These are phyloP conservation scores for Taiozyma sp. DNA, from an alignment of 1,139 yeast genomes.

Conservation along the genomic window DNA sequence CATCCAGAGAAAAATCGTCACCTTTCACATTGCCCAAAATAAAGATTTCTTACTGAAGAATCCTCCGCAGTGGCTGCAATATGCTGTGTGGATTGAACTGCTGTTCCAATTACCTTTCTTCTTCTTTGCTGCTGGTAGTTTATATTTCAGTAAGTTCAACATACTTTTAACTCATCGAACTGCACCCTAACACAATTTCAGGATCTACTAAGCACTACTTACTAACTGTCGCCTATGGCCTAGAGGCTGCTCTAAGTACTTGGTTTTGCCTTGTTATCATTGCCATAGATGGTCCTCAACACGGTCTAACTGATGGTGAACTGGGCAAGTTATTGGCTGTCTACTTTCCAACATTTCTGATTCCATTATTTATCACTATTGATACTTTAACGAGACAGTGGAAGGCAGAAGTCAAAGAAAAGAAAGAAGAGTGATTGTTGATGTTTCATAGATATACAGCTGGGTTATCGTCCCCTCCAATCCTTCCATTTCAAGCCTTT, in stretches of 20 bases:
- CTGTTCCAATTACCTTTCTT: conserved; percentile 77
- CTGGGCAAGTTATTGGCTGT: conserved; percentile 40
- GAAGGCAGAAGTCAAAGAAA: conserved; percentile 1
- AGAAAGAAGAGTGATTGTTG: conserved; percentile 2
- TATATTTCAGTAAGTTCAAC: conserved; percentile 14
- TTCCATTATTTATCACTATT: conserved; percentile 52
- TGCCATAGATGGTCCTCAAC: conserved; percentile 26
- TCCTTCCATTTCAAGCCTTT: too few relatives aligned
- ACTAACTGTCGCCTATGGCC: conserved; percentile 59
- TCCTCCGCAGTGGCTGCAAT: conserved; percentile 63
- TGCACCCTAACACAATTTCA: not conserved
- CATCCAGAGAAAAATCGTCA: conserved; percentile 43
- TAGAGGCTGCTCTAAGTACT: conserved; percentile 73
- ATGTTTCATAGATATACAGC: not conserved
- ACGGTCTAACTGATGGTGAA: conserved; percentile 32
- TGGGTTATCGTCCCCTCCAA: too few relatives aligned
- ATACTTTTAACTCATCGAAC: not conserved
- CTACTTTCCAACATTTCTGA: conserved; percentile 62
- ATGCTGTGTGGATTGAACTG: conserved; percentile 68
- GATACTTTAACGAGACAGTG: conserved; percentile 35
- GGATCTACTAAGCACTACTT: conserved; percentile 36
- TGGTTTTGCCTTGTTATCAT: conserved; percentile 53
- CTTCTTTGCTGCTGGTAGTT: conserved; percentile 32
- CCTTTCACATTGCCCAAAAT: conserved; percentile 56
- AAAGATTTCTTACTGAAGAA: conserved; percentile 61